A percentile compares a stretch with the other conserved stretches of the same genome.
phyloP scores from a whole-genome alignment of 768 basidiomycete genomes.

The Pholiota conissans region DNA sequence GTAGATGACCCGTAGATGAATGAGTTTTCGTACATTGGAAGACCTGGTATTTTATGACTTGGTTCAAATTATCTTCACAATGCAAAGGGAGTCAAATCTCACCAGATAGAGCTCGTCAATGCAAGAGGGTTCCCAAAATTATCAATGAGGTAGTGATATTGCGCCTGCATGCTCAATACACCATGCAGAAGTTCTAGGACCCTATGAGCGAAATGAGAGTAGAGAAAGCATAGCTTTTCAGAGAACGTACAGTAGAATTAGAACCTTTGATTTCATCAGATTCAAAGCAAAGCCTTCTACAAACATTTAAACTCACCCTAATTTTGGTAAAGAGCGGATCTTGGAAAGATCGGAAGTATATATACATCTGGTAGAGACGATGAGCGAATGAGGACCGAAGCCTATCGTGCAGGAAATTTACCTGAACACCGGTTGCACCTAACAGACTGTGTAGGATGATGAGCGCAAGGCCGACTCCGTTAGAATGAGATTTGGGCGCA shows the following conservation, averaged over 20 bases:
- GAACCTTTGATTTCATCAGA: not conserved
- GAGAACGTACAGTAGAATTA: constrained; percentile 1
- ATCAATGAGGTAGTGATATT: constrained; percentile 10
- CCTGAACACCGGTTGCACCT: constrained; percentile 11
- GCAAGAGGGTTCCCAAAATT: constrained; percentile 9
- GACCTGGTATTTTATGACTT: too few relatives aligned
- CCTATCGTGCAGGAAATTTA: too few relatives aligned
- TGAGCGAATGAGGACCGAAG: too few relatives aligned
- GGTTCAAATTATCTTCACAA: too few relatives aligned
- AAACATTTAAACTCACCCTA: not conserved
- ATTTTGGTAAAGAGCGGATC: not conserved
- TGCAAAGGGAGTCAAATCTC: not conserved
- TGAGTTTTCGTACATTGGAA: not conserved
- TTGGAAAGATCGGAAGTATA: constrained; percentile 7
- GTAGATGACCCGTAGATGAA: too few relatives aligned
- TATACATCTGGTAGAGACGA: constrained; percentile 4
- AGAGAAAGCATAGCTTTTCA: not conserved
- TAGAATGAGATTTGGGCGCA: too few relatives aligned
- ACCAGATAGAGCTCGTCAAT: constrained; percentile 10
- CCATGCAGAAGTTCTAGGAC: constrained; percentile 12
- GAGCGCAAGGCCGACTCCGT: not conserved
- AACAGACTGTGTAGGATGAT: constrained; percentile 2
- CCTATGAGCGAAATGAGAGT: not conserved
- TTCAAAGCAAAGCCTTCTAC: not conserved
- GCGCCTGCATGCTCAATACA: constrained; percentile 12